phyloP scores from a whole-genome alignment of 257 asterid genomes.

The Galeopsis tetrahit region DNA sequence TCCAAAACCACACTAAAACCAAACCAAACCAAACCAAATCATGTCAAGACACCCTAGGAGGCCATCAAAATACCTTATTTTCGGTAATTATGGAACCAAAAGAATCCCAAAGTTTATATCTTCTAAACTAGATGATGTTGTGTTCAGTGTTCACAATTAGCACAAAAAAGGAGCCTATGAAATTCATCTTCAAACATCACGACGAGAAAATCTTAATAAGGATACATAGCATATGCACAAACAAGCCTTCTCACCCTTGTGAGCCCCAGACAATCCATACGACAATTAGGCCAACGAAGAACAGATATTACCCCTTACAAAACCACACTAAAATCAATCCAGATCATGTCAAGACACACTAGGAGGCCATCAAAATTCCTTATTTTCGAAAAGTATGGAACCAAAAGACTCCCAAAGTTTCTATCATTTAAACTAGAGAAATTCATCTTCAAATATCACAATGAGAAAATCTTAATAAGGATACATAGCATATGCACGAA shows the following conservation, averaged over 20 bases:
- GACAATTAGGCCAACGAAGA: conserved; percentile 18
- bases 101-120: not conserved
- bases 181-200: not conserved
- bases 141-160: conserved; percentile 5
- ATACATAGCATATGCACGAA: not conserved
- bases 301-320: not conserved
- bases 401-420: not conserved
- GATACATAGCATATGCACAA: not conserved
- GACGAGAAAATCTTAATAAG: not conserved
- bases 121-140: not conserved
- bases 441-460: no score
- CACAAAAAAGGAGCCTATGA: not conserved
- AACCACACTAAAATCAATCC: not conserved
- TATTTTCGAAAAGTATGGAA: not conserved
- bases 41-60: conserved; percentile 5
- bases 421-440: conserved; percentile 1
- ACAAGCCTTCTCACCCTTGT: not conserved
- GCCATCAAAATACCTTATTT: not conserved
- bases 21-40: not conserved
- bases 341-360: conserved; percentile 16
- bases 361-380: not conserved
- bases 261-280: not conserved
- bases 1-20: not conserved
- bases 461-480: not conserved
- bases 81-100: not conserved